Conservation (phyloP, 73 alveolate species). For the Durusdinium trenchii region DNA sequence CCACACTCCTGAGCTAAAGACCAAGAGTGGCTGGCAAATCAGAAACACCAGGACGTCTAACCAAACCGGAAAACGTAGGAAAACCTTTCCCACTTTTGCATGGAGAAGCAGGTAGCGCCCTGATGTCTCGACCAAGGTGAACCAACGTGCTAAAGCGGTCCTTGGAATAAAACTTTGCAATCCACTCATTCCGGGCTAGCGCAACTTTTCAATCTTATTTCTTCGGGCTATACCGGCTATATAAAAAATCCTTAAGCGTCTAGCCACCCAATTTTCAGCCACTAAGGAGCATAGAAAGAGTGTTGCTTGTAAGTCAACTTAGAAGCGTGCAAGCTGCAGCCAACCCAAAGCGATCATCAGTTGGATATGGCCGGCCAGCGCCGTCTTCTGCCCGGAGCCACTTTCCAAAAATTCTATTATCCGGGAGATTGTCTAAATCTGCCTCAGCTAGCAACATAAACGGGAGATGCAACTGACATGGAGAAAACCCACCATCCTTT, state of each 20-base stretch:
- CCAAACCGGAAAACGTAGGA: no score
- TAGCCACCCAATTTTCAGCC: not conserved
- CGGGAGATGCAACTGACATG: no score
- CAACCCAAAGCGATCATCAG: not conserved
- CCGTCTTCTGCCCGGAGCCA: not conserved
- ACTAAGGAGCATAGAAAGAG: not conserved
- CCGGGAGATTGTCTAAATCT: no score
- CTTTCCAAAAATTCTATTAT: not conserved
- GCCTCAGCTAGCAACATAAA: no score
- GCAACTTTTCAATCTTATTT: not conserved
- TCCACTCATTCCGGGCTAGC: not conserved
- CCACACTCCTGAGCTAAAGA: not conserved
- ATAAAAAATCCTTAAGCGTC: not conserved
- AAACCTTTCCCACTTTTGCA: not conserved
- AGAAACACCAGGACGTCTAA: not conserved
- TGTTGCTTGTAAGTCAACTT: not conserved
- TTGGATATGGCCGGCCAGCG: not conserved
- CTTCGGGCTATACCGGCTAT: not conserved
- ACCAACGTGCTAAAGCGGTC: conserved; percentile 7
- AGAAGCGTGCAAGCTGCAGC: not conserved
- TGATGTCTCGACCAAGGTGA: not conserved
- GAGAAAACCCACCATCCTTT: no score
- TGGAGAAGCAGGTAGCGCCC: not conserved
- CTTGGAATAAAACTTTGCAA: not conserved
- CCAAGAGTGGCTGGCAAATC: not conserved